A percentile compares a stretch with the other conserved stretches of the same genome.
Conservation (phyloP, 495 filamentous ascomycete species). For the Pseudoneurospora amorphoporcata region DNA sequence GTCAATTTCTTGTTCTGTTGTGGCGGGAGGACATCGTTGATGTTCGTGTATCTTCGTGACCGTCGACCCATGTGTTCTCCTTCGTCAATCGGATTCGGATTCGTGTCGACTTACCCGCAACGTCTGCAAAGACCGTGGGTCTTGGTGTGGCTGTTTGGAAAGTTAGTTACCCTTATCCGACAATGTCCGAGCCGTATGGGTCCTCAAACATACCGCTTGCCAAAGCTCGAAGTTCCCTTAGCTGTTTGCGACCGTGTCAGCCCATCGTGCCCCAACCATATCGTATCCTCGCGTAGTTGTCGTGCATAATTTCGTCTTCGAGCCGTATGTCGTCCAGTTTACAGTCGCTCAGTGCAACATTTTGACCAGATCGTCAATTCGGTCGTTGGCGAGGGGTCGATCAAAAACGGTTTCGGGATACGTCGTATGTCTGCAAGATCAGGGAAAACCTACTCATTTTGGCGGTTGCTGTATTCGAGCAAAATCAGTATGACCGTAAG, state of each 20-base stretch:
- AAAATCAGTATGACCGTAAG: constrained; percentile 11
- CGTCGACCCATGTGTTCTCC: neutral
- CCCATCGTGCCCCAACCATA: neutral
- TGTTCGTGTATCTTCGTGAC: neutral
- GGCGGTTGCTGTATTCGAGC: constrained; percentile 21
- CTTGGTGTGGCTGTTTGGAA: constrained; percentile 71
- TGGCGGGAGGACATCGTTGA: neutral
- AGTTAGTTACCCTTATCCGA: constrained; percentile 11
- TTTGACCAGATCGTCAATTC: neutral
- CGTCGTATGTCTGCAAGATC: constrained; percentile 1
- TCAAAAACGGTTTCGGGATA: neutral
- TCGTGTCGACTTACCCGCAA: constrained; percentile 67
- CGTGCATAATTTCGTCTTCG: neutral
- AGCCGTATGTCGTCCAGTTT: neutral
- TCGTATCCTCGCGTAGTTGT: neutral
- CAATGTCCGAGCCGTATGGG: neutral
- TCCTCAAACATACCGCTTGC: constrained; percentile 54
- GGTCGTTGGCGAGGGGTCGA: neutral
- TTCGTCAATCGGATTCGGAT: constrained; percentile 3
- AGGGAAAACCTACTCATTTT: constrained; percentile 32
- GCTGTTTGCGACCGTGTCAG: constrained; percentile 33
- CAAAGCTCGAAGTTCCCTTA: constrained; percentile 96
- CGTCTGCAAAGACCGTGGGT: constrained; percentile 98
- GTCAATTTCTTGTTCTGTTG: constrained; percentile 12
- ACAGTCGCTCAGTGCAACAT: neutral